Conservation (phyloP, 2,329 filamentous ascomycete genomes). For the Aspergillus sp. region DNA sequence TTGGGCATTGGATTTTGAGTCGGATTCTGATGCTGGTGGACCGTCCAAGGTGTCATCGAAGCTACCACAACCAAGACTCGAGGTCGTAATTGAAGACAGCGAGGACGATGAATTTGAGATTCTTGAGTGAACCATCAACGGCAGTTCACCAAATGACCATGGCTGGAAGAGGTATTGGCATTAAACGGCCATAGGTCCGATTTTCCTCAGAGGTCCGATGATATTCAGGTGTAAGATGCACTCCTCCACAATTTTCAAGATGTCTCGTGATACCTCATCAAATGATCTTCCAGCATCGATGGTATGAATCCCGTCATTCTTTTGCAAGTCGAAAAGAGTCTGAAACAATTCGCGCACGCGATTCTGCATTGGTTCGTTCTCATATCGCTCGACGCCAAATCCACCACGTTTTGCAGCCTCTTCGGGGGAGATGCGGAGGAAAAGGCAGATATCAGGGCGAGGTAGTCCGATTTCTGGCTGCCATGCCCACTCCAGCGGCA, state of each 20-base stretch:
- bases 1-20: conserved; percentile 26
- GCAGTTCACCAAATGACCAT: not conserved
- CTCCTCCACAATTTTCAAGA: conserved; percentile 22
- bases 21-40: conserved; percentile 17
- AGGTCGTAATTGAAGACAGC: conserved; percentile 51
- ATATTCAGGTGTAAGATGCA: conserved; percentile 27
- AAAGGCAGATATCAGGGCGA: conserved; percentile 79
- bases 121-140: conserved; percentile 5
- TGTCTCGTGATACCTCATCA: conserved; percentile 47
- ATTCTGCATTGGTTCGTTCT: conserved; percentile 75
- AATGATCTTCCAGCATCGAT: conserved; percentile 52
- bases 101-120: conserved; percentile 30
- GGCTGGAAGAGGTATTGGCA: not conserved
- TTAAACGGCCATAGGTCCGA: conserved; percentile 25
- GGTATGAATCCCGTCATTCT: conserved; percentile 48
- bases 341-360: conserved; percentile 72
- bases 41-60: conserved; percentile 6
- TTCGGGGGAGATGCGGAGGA: conserved; percentile 73
- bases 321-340: conserved; percentile 43
- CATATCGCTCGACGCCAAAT: conserved; percentile 85
- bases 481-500: conserved; percentile 75
- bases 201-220: conserved; percentile 29
- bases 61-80: conserved; percentile 18
- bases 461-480: conserved; percentile 82
- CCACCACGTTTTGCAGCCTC: conserved; percentile 73